These are phyloP conservation scores for Acarospora socialis DNA, from an alignment of 2,329 filamentous ascomycete species.

Conservation along the genomic window DNA sequence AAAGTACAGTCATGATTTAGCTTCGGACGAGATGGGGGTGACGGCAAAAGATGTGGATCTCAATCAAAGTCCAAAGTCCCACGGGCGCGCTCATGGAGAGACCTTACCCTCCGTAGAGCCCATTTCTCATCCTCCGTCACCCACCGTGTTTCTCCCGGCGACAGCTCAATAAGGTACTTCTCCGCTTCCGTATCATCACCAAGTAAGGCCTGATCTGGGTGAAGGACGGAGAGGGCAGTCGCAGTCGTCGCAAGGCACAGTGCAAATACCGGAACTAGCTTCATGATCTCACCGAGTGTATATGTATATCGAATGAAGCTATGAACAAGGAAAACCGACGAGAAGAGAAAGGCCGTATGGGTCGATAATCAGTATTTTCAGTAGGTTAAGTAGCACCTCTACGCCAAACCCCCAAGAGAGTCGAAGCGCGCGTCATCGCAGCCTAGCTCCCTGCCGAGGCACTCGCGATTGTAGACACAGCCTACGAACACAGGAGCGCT, in stretches of 20 bases:
- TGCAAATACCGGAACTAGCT: too few relatives aligned
- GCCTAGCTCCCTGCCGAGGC: too few relatives aligned
- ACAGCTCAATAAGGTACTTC: slow-evolving; percentile 65
- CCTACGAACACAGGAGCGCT: too few relatives aligned
- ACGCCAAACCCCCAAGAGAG: too few relatives aligned
- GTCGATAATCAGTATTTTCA: too few relatives aligned
- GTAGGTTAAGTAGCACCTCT: too few relatives aligned
- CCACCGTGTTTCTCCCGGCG: slow-evolving; percentile 71
- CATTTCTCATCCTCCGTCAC: slow-evolving; percentile 93
- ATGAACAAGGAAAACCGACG: too few relatives aligned
- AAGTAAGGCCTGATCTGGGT: slow-evolving; percentile 4
- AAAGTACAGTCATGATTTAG: slow-evolving; percentile 1
- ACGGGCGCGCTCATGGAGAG: not conserved
- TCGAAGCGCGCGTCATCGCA: too few relatives aligned
- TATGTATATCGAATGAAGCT: too few relatives aligned
- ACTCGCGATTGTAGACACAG: too few relatives aligned
- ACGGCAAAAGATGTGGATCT: not conserved
- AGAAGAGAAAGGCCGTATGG: too few relatives aligned
- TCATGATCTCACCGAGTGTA: too few relatives aligned
- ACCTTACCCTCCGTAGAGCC: slow-evolving; percentile 63
- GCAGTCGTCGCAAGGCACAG: slow-evolving; percentile 2
- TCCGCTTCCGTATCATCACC: slow-evolving; percentile 26
- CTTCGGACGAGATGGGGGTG: slow-evolving; percentile 4
- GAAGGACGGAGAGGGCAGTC: slow-evolving; percentile 3
- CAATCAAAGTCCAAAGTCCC: not conserved